phyloP scores from a whole-genome alignment of 345 rosid genomes.

The Sisymbrium irio region DNA sequence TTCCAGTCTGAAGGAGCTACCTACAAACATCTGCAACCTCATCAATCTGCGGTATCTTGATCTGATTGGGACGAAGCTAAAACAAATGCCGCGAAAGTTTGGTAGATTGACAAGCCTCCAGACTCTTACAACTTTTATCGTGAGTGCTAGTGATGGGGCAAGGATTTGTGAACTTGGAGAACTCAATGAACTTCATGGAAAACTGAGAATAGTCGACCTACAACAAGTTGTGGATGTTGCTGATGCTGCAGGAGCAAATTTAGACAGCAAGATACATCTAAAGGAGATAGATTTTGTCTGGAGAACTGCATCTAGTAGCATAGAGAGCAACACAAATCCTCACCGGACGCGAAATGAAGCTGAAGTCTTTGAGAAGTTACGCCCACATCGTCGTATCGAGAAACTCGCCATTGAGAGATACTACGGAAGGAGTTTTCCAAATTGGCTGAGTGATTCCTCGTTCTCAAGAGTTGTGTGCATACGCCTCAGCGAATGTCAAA shows the following conservation, averaged over 20 bases:
- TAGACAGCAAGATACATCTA: slow-evolving; percentile 33
- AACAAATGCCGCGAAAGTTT: slow-evolving; percentile 36
- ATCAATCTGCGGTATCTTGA: slow-evolving; percentile 41
- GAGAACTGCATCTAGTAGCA: slow-evolving; percentile 28
- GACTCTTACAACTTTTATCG: slow-evolving; percentile 34
- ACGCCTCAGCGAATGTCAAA: slow-evolving; percentile 32
- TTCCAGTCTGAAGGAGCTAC: slow-evolving; percentile 34
- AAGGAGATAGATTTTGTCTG: slow-evolving; percentile 36
- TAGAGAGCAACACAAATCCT: slow-evolving; percentile 23
- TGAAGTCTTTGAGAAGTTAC: slow-evolving; percentile 34
- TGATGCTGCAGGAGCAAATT: slow-evolving; percentile 36
- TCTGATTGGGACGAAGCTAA: slow-evolving; percentile 35
- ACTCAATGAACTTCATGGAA: slow-evolving; percentile 33
- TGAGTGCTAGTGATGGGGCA: slow-evolving; percentile 26
- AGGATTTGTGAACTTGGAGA: slow-evolving; percentile 33
- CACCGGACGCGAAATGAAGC: slow-evolving; percentile 22
- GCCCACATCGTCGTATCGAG: slow-evolving; percentile 35
- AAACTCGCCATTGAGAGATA: slow-evolving; percentile 32
- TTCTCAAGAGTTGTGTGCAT: slow-evolving; percentile 28
- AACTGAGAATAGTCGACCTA: slow-evolving; percentile 33
- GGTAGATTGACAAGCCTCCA: slow-evolving; percentile 41
- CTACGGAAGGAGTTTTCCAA: slow-evolving; percentile 38
- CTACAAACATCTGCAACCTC: slow-evolving; percentile 33
- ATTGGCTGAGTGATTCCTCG: slow-evolving; percentile 36
- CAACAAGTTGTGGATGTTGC: slow-evolving; percentile 34